Conservation (phyloP, 495 filamentous ascomycete genomes). For the Polyplosphaeria fusca region DNA sequence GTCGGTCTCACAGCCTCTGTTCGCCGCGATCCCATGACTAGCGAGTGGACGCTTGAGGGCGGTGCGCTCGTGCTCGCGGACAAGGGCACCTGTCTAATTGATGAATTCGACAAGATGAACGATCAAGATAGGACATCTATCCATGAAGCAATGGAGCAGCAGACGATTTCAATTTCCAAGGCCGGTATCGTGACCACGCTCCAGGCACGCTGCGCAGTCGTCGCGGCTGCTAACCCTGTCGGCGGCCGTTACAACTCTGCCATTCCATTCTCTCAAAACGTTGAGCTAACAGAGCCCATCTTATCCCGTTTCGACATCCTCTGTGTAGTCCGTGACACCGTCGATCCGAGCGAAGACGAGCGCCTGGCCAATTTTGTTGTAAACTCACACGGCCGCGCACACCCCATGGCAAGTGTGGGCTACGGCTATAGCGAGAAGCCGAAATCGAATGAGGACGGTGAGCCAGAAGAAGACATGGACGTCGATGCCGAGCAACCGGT, state of each 20-base stretch:
- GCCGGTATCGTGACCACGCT: constrained; percentile 97
- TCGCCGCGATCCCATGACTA: constrained; percentile 90
- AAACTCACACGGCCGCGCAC: constrained; percentile 83
- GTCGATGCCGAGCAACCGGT: constrained; percentile 50
- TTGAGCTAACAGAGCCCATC: constrained; percentile 96
- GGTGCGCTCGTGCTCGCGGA: constrained; percentile 95
- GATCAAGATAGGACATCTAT: constrained; percentile 97
- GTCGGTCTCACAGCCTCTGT: constrained; percentile 98
- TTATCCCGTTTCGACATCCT: constrained; percentile 98
- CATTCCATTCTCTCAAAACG: constrained; percentile 90
- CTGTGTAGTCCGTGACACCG: constrained; percentile 93
- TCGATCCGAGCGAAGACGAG: constrained; percentile 96
- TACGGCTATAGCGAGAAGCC: constrained; percentile 24
- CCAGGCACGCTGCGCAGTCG: constrained; percentile 95
- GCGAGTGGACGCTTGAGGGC: constrained; percentile 97
- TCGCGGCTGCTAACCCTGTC: constrained; percentile 95
- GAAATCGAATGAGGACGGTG: constrained; percentile 40
- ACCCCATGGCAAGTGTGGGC: constrained; percentile 61
- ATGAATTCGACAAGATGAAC: constrained; percentile 99
- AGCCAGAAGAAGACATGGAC: constrained; percentile 52
- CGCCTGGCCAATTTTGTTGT: constrained; percentile 93
- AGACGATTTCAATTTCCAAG: constrained; percentile 99
- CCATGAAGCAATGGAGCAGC: constrained; percentile 99
- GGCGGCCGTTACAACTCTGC: constrained; percentile 96
- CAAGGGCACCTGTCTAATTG: constrained; percentile 92